Conservation (phyloP, 139 green algal species). For the Klebsormidium nitens region DNA sequence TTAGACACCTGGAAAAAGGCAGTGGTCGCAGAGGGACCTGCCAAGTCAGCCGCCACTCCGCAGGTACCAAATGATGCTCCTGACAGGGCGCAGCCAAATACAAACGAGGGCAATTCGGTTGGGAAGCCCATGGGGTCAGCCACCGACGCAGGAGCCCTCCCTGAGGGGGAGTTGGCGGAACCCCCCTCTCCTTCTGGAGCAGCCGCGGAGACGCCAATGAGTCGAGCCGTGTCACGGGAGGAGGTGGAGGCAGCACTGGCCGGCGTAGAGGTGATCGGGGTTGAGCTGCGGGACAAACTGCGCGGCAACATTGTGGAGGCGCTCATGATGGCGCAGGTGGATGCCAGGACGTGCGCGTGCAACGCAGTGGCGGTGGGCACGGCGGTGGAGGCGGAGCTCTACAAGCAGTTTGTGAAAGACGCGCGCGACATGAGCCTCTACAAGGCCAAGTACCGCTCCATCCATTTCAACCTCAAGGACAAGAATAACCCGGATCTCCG, state of each 20-base stretch:
- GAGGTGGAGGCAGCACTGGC: neutral
- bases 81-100: no score
- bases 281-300: conserved; percentile 33
- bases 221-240: neutral
- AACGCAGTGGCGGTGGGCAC: neutral
- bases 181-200: neutral
- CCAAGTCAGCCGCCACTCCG: neutral
- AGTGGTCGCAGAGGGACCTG: neutral
- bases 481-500: conserved; percentile 48
- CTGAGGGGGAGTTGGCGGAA: neutral
- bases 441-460: conserved; percentile 83
- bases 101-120: neutral
- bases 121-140: neutral
- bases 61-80: conserved; percentile 5
- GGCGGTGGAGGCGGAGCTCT: conserved; percentile 31
- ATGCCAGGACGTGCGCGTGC: conserved; percentile 4
- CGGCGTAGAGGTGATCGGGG: neutral
- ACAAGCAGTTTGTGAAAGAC: conserved; percentile 8
- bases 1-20: conserved; percentile 1
- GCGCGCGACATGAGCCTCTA: conserved; percentile 48
- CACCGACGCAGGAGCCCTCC: neutral
- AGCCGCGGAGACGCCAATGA: neutral
- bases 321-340: conserved; percentile 15
- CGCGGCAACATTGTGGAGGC: conserved; percentile 20
- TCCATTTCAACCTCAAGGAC: conserved; percentile 97